These are phyloP conservation scores for Clavispora santaluciae DNA, from an alignment of 805 yeast species.

Conservation along the genomic window DNA sequence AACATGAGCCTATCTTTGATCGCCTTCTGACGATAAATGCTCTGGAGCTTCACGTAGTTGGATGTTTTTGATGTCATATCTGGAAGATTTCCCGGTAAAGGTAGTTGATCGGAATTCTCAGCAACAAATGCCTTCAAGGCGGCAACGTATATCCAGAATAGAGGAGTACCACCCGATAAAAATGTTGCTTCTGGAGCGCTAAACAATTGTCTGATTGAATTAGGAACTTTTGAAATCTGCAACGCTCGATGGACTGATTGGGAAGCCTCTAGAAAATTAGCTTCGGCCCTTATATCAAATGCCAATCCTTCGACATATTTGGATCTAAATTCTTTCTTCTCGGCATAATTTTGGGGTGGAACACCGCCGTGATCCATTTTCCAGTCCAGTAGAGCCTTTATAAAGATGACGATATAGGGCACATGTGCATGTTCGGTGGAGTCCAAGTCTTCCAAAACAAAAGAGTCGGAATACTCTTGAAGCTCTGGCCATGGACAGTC, in stretches of 20 bases:
- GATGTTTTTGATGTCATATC: constrained; percentile 83
- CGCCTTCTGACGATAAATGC: constrained; percentile 54
- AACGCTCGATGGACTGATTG: constrained; percentile 32
- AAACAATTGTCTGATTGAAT: constrained; percentile 20
- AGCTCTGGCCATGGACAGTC: constrained; percentile 73
- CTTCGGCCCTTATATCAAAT: constrained; percentile 48
- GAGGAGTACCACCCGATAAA: constrained; percentile 12
- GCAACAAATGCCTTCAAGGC: constrained; percentile 51
- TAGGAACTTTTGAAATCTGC: constrained; percentile 33
- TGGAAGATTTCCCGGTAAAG: constrained; percentile 70
- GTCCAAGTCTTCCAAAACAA: constrained; percentile 44
- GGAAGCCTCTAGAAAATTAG: constrained; percentile 38
- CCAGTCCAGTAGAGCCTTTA: constrained; percentile 50
- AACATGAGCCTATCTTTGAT: constrained; percentile 42
- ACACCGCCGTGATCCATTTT: constrained; percentile 20
- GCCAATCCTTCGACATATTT: constrained; percentile 32
- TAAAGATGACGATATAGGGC: constrained; percentile 62
- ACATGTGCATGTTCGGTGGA: constrained; percentile 51
- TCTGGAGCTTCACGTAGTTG: constrained; percentile 54
- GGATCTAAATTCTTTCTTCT: constrained; percentile 36
- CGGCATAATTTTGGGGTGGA: constrained; percentile 36
- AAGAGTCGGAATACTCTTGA: constrained; percentile 41
- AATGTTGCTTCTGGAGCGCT: not conserved
- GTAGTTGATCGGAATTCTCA: constrained; percentile 41
- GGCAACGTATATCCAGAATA: constrained; percentile 59